Evolutionary conservation across 73 alveolate species (phyloP).

Genomic region (Paramecium pentaurelia): DNA sequence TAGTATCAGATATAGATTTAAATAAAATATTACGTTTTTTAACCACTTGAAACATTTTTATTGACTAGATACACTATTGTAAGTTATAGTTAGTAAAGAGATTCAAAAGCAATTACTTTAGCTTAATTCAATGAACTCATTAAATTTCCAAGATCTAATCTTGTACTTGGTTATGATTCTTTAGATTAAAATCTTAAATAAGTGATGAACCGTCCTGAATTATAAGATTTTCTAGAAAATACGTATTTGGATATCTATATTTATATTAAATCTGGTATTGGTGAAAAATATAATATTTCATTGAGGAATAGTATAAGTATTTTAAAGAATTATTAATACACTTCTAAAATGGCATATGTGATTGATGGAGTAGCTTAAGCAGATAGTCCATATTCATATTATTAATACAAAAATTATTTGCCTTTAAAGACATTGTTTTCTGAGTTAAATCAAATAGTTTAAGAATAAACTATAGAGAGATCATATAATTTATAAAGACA

Average conservation of each 20-base stretch:
- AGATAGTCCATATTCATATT: background rate
- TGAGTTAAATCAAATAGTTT: background rate
- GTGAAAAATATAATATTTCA: background rate
- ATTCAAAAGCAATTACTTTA: background rate
- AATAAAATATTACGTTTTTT: background rate
- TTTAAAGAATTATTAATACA: background rate
- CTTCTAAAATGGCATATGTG: background rate
- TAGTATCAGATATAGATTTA: conserved; percentile 3
- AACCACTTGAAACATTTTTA: background rate
- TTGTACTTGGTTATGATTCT: background rate
- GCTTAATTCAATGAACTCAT: background rate
- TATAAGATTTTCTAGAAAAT: background rate
- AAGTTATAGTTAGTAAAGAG: background rate
- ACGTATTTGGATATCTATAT: background rate
- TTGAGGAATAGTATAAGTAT: background rate
- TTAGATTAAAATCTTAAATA: background rate
- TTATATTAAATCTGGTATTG: background rate
- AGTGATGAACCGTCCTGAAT: background rate
- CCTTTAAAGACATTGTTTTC: background rate
- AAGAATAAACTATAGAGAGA: background rate
- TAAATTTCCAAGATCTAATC: background rate
- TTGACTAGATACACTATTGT: background rate
- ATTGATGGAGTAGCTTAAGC: background rate
- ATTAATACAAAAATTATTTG: background rate
- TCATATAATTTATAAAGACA: background rate